A percentile compares a stretch with the other conserved stretches of the same genome.
Conservation (phyloP, 2,329 filamentous ascomycete species). For the Penicillium sclerotiorum region DNA sequence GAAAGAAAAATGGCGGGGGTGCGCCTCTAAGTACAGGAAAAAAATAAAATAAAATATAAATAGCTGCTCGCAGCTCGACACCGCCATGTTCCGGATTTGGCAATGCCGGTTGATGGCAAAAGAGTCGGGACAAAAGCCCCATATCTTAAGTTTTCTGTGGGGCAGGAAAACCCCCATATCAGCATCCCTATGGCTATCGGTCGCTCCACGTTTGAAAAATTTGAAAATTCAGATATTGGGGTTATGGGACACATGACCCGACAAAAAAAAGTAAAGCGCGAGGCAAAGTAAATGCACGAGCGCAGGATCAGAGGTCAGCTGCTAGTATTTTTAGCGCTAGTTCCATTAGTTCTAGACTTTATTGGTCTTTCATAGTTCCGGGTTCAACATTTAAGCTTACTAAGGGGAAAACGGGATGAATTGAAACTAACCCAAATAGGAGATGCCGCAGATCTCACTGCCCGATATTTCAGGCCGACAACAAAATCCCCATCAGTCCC, state of each 20-base stretch:
- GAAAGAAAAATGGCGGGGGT: background rate
- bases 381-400: background rate
- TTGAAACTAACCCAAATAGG: background rate
- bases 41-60: background rate
- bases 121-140: background rate
- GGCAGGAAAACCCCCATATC: background rate
- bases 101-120: conserved; percentile 1
- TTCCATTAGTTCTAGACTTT: no score
- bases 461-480: background rate
- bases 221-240: background rate
- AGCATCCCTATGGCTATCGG: background rate
- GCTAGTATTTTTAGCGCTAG: no score
- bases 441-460: background rate
- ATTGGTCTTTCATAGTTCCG: no score
- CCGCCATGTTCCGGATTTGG: background rate
- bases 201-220: background rate
- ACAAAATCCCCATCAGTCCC: no score
- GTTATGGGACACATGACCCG: background rate
- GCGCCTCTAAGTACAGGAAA: background rate
- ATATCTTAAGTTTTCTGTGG: conserved; percentile 1
- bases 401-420: background rate
- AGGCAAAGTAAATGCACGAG: background rate
- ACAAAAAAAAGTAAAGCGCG: background rate
- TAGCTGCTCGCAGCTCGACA: background rate
- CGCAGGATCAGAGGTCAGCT: background rate